These are phyloP conservation scores for Myxozyma nipponensis DNA, from an alignment of 805 yeast species.

Conservation along the genomic window DNA sequence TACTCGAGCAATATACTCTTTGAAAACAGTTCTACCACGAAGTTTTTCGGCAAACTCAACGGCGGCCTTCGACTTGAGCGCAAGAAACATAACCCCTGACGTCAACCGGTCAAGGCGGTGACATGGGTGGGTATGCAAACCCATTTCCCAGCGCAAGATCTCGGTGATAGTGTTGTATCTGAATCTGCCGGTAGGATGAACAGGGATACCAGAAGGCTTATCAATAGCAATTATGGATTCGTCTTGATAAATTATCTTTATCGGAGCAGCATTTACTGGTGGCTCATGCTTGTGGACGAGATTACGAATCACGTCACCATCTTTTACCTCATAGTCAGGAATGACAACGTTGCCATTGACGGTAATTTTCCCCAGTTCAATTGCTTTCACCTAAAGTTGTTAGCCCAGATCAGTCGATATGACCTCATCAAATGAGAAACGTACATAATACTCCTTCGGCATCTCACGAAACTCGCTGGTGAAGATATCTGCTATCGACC, in stretches of 20 bases:
- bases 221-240: constrained; percentile 77
- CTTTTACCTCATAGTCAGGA: constrained; percentile 60
- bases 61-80: constrained; percentile 75
- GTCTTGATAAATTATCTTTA: constrained; percentile 68
- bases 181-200: constrained; percentile 87
- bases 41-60: constrained; percentile 66
- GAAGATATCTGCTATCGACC: constrained; percentile 77
- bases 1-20: constrained; percentile 84
- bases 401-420: neutral
- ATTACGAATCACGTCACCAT: constrained; percentile 82
- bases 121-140: constrained; percentile 72
- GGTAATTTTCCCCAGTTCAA: constrained; percentile 69
- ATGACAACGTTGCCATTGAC: constrained; percentile 65
- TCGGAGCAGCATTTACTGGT: constrained; percentile 57
- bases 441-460: constrained; percentile 57
- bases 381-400: constrained; percentile 42
- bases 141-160: constrained; percentile 67
- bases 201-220: constrained; percentile 93
- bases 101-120: constrained; percentile 87
- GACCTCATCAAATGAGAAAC: neutral
- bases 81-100: constrained; percentile 89
- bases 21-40: constrained; percentile 66
- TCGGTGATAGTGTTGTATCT: constrained; percentile 77
- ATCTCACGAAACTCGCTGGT: constrained; percentile 79
- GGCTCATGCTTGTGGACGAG: constrained; percentile 88